Percentiles rank a stretch among this genome's conserved stretches.
Evolutionary conservation across 2,329 filamentous ascomycete genomes (phyloP).

Genomic region (Alternaria triticimaculans): DNA sequence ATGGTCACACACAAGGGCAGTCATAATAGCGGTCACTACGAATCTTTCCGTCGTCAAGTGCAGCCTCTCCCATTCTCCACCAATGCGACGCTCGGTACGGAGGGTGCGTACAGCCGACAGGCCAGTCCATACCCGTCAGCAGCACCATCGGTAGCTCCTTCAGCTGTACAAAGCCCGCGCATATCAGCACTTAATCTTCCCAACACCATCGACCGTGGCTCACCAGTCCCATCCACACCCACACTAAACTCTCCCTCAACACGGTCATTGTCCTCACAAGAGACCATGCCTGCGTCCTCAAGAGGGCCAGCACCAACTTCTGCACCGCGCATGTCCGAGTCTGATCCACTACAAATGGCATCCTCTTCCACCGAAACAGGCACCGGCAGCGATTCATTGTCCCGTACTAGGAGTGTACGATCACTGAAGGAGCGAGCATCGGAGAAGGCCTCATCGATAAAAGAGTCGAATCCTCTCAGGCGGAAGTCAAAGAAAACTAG

Average conservation of each 20-base stretch:
- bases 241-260: constrained; percentile 40
- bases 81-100: constrained; percentile 76
- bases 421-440: constrained; percentile 45
- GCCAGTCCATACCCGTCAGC: constrained; percentile 58
- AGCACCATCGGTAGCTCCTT: constrained; percentile 43
- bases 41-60: constrained; percentile 90
- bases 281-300: constrained; percentile 31
- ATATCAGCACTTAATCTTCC: constrained; percentile 46
- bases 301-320: constrained; percentile 40
- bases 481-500: constrained; percentile 65
- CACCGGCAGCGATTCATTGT: constrained; percentile 21
- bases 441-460: constrained; percentile 50
- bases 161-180: constrained; percentile 57
- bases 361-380: constrained; percentile 20
- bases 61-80: constrained; percentile 82
- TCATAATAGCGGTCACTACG: constrained; percentile 96
- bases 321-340: constrained; percentile 36
- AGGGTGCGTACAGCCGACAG: constrained; percentile 72
- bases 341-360: constrained; percentile 25
- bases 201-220: constrained; percentile 29
- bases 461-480: constrained; percentile 53
- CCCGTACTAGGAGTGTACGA: constrained; percentile 34
- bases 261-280: constrained; percentile 44
- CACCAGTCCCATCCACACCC: constrained; percentile 32
- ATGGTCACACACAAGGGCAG: constrained; percentile 94